phyloP scores from a whole-genome alignment of 2,329 filamentous ascomycete species.

The Xylaria sp. region DNA sequence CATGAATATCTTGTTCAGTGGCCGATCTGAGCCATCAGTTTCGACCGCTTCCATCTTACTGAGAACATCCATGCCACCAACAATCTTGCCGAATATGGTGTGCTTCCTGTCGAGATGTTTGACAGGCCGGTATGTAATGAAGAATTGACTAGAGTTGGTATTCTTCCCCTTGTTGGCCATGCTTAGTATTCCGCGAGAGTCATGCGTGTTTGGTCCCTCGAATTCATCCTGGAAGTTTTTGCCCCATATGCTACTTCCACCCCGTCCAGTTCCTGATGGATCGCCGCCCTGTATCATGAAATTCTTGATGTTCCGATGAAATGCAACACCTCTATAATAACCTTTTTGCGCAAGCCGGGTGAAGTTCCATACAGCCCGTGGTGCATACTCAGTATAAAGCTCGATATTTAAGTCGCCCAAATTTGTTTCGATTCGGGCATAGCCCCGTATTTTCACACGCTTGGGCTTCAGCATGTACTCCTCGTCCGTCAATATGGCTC shows the following conservation, averaged over 20 bases:
- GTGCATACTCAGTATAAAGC: conserved; percentile 89
- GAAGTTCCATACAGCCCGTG: conserved; percentile 97
- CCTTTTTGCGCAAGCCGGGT: conserved; percentile 86
- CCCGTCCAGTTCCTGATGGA: conserved; percentile 89
- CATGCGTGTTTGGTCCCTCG: conserved; percentile 87
- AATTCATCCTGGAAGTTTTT: conserved; percentile 96
- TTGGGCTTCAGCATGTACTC: conserved; percentile 96
- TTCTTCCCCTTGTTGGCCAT: conserved; percentile 99
- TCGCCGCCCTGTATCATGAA: conserved; percentile 99
- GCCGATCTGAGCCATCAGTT: conserved; percentile 79
- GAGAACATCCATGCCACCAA: conserved; percentile 79
- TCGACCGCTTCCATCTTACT: conserved; percentile 80
- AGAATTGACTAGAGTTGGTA: conserved; percentile 95
- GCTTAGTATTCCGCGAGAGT: conserved; percentile 79
- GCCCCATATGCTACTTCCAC: conserved; percentile 91
- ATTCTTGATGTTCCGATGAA: conserved; percentile 92
- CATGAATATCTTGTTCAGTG: conserved; percentile 82
- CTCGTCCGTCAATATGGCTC: conserved; percentile 89
- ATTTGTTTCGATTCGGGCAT: conserved; percentile 88
- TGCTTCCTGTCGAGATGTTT: conserved; percentile 94
- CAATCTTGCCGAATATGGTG: conserved; percentile 92
- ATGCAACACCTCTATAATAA: conserved; percentile 85
- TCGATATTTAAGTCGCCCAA: conserved; percentile 88
- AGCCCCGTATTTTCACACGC: conserved; percentile 89
- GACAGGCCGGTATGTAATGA: conserved; percentile 87